These are phyloP conservation scores for Rhodosporidiobolus sp. DNA, from an alignment of 768 basidiomycete species.

Conservation along the genomic window DNA sequence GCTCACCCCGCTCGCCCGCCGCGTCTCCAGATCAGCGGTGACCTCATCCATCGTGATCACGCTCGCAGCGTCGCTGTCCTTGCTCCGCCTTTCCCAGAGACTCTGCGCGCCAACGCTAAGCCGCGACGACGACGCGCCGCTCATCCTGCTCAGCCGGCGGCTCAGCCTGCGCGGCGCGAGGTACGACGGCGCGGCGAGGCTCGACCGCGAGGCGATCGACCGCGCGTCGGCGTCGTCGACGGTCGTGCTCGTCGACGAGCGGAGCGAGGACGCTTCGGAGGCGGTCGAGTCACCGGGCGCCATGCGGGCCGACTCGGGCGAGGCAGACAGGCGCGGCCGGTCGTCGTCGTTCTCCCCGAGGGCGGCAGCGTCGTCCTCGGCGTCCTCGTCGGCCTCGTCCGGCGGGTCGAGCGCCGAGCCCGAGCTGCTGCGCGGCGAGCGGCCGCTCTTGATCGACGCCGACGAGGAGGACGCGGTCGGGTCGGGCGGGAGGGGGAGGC, in stretches of 20 bases:
- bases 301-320: slow-evolving; percentile 2
- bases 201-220: slow-evolving; percentile 13
- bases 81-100: slow-evolving; percentile 29
- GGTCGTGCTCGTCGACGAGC: slow-evolving; percentile 3
- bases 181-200: slow-evolving; percentile 17
- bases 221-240: slow-evolving; percentile 21
- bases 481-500: background rate
- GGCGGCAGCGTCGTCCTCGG: slow-evolving; percentile 21
- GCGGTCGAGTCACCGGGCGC: background rate
- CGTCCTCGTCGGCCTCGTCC: slow-evolving; percentile 40
- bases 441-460: background rate
- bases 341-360: too few species aligned
- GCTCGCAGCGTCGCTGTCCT: slow-evolving; percentile 40
- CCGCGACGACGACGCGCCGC: slow-evolving; percentile 15
- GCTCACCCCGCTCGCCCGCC: slow-evolving; percentile 46
- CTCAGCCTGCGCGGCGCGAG: slow-evolving; percentile 5
- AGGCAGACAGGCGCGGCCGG: background rate
- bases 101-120: slow-evolving; percentile 29
- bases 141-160: slow-evolving; percentile 30
- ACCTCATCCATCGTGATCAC: slow-evolving; percentile 96
- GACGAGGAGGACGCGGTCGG: background rate
- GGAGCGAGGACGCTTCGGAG: slow-evolving; percentile 1
- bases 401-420: slow-evolving; percentile 27
- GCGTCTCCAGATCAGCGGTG: slow-evolving; percentile 81
- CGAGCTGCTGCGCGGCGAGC: slow-evolving; percentile 26